Evolutionary conservation across 257 asterid genomes (phyloP).

Genomic region (Solanum pinnatisectum): DNA sequence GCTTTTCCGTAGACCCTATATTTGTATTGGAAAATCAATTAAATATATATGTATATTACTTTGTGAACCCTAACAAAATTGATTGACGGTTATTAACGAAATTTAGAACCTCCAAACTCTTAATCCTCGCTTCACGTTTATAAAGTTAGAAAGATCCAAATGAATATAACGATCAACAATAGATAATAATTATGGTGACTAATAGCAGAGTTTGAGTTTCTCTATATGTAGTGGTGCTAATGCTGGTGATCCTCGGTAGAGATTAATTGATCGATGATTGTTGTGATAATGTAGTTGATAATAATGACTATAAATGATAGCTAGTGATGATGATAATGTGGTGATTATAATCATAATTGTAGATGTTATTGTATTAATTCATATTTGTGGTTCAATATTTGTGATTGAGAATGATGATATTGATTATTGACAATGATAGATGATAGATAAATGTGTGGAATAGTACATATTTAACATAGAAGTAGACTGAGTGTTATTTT

Average conservation of each 20-base stretch:
- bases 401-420: too few species aligned
- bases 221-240: background rate
- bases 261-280: background rate
- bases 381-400: background rate
- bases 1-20: too few species aligned
- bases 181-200: background rate
- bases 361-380: background rate
- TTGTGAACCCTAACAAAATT: too few species aligned
- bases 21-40: too few species aligned
- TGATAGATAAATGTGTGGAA: too few species aligned
- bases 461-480: background rate
- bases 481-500: background rate
- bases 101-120: too few species aligned
- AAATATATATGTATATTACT: too few species aligned
- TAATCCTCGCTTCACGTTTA: too few species aligned
- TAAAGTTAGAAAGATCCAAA: background rate
- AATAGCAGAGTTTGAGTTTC: background rate
- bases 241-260: background rate
- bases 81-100: too few species aligned
- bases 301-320: background rate
- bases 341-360: background rate
- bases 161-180: background rate
- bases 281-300: background rate
- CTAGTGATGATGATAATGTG: background rate
- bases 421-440: background rate